Conservation (phyloP, 1,284 basidiomycete genomes). For the Ganoderma resinaceum region DNA sequence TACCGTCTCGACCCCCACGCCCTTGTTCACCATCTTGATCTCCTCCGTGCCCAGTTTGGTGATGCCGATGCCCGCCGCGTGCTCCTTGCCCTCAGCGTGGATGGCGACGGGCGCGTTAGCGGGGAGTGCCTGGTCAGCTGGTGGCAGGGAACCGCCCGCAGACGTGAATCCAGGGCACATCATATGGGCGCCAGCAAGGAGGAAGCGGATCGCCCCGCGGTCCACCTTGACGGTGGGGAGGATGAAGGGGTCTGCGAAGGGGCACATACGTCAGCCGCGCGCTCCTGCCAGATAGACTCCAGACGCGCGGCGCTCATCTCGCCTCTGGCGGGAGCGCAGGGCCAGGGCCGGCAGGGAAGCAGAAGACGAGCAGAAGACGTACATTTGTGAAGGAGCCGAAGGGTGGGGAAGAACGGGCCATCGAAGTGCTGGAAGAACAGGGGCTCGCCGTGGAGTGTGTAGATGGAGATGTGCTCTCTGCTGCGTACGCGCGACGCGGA, state of each 20-base stretch:
- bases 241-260: conserved; percentile 80
- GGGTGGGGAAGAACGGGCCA: conserved; percentile 89
- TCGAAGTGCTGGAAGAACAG: conserved; percentile 98
- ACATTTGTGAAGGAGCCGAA: conserved; percentile 93
- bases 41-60: conserved; percentile 88
- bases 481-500: conserved; percentile 51
- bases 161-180: conserved; percentile 98
- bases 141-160: conserved; percentile 87
- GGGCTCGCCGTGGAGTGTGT: conserved; percentile 86
- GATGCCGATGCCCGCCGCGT: conserved; percentile 89
- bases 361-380: conserved; percentile 37
- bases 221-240: conserved; percentile 92
- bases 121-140: conserved; percentile 72
- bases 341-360: neutral
- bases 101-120: conserved; percentile 85
- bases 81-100: conserved; percentile 95
- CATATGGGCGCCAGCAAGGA: conserved; percentile 94
- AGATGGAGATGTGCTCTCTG: conserved; percentile 95
- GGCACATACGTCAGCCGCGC: conserved; percentile 8
- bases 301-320: conserved; percentile 2
- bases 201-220: conserved; percentile 97
- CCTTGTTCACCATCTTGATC: conserved; percentile 90
- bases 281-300: conserved; percentile 12
- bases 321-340: neutral
- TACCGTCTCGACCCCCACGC: conserved; percentile 88